Evolutionary conservation across 495 filamentous ascomycete species (phyloP).

Genomic region (Penicillium soppii): DNA sequence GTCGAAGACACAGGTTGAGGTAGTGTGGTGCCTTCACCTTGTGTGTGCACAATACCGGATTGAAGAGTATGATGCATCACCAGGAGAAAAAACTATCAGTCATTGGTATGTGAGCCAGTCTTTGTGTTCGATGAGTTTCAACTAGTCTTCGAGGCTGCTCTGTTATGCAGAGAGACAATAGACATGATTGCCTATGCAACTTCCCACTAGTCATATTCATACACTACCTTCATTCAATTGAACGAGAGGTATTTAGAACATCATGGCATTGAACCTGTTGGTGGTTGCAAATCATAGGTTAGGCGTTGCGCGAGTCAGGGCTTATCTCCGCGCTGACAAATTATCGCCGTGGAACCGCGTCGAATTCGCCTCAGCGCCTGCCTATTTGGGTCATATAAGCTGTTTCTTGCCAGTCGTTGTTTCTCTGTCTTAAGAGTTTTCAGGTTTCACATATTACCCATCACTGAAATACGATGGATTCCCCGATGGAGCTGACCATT

Average conservation of each 20-base stretch:
- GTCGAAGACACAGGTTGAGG: constrained; percentile 11
- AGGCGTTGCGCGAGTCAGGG: constrained; percentile 7
- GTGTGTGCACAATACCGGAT: no score
- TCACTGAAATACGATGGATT: constrained; percentile 6
- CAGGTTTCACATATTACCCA: not conserved
- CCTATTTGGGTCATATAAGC: constrained; percentile 25
- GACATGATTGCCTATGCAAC: no score
- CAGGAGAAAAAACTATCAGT: no score
- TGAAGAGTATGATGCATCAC: no score
- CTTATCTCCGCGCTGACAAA: constrained; percentile 37
- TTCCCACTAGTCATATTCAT: not conserved
- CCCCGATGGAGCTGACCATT: constrained; percentile 47
- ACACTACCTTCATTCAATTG: no score
- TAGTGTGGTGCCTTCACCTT: no score
- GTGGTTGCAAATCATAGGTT: constrained; percentile 3
- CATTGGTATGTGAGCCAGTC: no score
- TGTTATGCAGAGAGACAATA: no score
- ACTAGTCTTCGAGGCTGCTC: no score
- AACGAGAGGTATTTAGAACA: no score
- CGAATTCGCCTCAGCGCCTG: constrained; percentile 24
- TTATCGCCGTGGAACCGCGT: constrained; percentile 36
- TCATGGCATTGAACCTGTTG: no score
- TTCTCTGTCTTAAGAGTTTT: not conserved
- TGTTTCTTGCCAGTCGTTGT: not conserved
- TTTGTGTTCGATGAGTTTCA: no score